Evolutionary conservation across 2,329 filamentous ascomycete genomes (phyloP), one percentile per base, ranked within the genome.

Genomic region (Huntiella savannae): DNA sequence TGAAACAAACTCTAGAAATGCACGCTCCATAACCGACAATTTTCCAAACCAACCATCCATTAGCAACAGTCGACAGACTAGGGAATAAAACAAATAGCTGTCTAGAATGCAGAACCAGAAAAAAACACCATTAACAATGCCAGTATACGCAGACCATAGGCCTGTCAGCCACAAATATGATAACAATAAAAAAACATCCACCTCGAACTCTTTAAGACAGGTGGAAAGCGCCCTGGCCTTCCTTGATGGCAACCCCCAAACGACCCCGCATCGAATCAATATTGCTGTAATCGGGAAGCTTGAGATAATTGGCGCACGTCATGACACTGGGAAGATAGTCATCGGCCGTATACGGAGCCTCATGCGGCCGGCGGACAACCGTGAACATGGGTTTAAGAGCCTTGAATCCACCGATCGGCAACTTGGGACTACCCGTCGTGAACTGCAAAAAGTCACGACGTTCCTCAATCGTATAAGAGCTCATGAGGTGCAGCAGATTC

Each of bases 321-420:
- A 98, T 98, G 60, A 98, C 92, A 59, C 87, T 96, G 10, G 92
- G 91, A n/a, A 98, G 72, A 57, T 96, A 98, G 64, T 98, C 91
- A 58, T 98, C 91, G 4, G 88, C 88, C 3, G 79, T 81, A 60
- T 87, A 91, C 1, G 91, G 91, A 12, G 85, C 77, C 58, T 98
- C 91, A 61, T 84, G 93, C n/a, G 88, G 88, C 62, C 95, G 95
- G 71, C 91, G 96, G 38, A 98, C 91, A 52, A 98, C 91, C 3
- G 91, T 98, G 60, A 98, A 96, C 79, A 96, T 95, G 15, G 91
- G 91, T 2, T 86, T 96, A 51, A 98, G 75, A 60, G 79, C 83
- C 66, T 92, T 94, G 73, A 98, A 98, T 50, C 91, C 91, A 68
- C 91, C 91, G 59, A 98, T 98, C 1, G 91, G 91, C 53, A 98